These are phyloP conservation scores for Borovskyia barvae DNA, from an alignment of 208 protist species.

Conservation along the genomic window DNA sequence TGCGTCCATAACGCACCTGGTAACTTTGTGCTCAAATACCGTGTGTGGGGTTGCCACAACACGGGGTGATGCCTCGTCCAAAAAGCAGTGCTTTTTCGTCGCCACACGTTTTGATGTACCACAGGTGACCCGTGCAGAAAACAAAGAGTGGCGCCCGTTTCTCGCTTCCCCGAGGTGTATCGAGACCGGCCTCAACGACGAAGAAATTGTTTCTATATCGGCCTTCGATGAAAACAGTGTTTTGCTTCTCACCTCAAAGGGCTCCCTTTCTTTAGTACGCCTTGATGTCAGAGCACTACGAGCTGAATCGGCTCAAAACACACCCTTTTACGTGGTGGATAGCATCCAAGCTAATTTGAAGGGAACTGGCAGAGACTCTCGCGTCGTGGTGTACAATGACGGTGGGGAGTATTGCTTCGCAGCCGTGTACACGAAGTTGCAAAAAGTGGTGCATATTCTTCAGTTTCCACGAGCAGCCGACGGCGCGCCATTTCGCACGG, in stretches of 20 bases:
- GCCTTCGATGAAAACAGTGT: constrained; percentile 20
- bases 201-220: constrained; percentile 16
- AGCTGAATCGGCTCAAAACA: background rate
- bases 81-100: constrained; percentile 19
- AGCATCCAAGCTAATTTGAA: background rate
- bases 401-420: background rate
- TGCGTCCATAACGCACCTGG: constrained; percentile 18
- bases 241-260: constrained; percentile 10
- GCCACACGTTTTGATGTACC: constrained; percentile 31
- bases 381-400: constrained; percentile 10
- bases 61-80: background rate
- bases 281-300: constrained; percentile 8
- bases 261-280: constrained; percentile 14
- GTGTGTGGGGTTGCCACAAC: constrained; percentile 24
- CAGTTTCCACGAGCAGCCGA: background rate
- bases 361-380: background rate
- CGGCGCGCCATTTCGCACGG: too few relatives aligned
- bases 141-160: constrained; percentile 29
- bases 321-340: constrained; percentile 3
- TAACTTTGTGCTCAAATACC: constrained; percentile 16
- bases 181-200: constrained; percentile 17
- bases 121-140: constrained; percentile 4
- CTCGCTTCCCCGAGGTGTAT: constrained; percentile 7
- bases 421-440: constrained; percentile 7
- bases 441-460: constrained; percentile 10